A percentile compares a stretch with the other conserved stretches of the same genome.
These are phyloP conservation scores for Penicillium occitanis DNA, from an alignment of 2,329 filamentous ascomycete species.

Conservation along the genomic window DNA sequence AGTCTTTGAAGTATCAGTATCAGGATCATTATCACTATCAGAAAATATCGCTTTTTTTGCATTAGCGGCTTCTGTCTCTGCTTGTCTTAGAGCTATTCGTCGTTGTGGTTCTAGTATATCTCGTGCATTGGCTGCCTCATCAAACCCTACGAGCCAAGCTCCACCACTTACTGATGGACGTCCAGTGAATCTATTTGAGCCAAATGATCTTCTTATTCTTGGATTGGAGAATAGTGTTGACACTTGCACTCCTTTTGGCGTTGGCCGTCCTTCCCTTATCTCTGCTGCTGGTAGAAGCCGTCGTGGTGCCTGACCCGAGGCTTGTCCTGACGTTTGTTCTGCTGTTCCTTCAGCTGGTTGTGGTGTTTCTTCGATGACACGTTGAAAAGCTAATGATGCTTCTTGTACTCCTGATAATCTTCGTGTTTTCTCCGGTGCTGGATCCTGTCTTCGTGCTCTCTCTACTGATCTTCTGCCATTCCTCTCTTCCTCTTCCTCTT, in stretches of 20 bases:
- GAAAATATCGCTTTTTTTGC: neutral
- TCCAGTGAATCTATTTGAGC: neutral
- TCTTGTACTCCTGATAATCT: neutral
- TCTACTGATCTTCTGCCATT: neutral
- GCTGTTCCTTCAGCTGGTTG: neutral
- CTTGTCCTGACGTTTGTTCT: neutral
- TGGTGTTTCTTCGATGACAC: neutral
- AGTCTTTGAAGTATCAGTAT: neutral
- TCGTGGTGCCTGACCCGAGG: neutral
- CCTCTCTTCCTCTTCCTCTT: neutral
- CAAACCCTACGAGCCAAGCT: neutral
- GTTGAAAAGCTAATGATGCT: neutral
- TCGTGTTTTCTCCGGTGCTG: neutral
- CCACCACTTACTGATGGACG: neutral
- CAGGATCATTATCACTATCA: too few relatives aligned
- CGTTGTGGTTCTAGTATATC: neutral
- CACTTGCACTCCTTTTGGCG: neutral
- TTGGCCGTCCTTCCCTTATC: neutral
- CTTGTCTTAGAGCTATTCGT: neutral
- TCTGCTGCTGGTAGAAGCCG: neutral
- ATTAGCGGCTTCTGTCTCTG: neutral
- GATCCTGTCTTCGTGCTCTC: neutral
- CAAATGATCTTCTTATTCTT: neutral
- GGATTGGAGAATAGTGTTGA: neutral
- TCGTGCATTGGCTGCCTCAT: neutral